Evolutionary conservation across 2,329 filamentous ascomycete species (phyloP).

Genomic region (Clonostachys solani): DNA sequence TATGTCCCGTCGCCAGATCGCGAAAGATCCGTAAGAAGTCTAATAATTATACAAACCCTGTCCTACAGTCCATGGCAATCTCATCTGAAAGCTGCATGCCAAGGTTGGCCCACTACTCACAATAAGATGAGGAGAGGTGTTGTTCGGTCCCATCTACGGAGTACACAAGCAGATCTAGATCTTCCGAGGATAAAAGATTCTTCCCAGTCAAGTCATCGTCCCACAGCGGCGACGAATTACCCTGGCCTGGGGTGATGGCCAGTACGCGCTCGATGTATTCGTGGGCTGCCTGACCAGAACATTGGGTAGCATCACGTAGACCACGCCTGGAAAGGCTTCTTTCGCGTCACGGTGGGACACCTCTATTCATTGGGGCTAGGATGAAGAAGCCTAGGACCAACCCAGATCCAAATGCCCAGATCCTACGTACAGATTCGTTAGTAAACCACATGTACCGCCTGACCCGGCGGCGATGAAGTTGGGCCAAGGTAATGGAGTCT

Average conservation of each 20-base stretch:
- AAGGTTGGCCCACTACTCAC: not conserved
- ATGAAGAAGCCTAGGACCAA: constrained; percentile 1
- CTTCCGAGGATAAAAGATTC: not conserved
- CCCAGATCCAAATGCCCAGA: not conserved
- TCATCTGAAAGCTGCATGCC: not conserved
- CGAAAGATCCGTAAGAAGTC: no score
- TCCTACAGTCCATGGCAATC: not conserved
- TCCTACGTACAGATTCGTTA: not conserved
- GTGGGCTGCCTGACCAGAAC: no score
- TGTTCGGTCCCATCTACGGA: not conserved
- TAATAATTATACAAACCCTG: not conserved
- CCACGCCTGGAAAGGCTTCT: not conserved
- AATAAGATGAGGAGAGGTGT: not conserved
- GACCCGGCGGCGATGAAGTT: no score
- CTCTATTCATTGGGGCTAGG: not conserved
- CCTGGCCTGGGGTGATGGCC: not conserved
- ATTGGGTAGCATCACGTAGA: constrained; percentile 12
- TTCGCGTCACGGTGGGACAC: not conserved
- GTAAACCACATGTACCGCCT: not conserved
- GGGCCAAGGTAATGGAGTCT: no score
- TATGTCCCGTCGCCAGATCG: no score
- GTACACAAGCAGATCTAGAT: not conserved
- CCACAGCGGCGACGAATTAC: not conserved
- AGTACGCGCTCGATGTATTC: no score
- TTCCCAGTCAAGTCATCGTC: not conserved